These are phyloP conservation scores for Colletotrichum australisinense DNA, from an alignment of 2,329 filamentous ascomycete genomes.

Conservation along the genomic window DNA sequence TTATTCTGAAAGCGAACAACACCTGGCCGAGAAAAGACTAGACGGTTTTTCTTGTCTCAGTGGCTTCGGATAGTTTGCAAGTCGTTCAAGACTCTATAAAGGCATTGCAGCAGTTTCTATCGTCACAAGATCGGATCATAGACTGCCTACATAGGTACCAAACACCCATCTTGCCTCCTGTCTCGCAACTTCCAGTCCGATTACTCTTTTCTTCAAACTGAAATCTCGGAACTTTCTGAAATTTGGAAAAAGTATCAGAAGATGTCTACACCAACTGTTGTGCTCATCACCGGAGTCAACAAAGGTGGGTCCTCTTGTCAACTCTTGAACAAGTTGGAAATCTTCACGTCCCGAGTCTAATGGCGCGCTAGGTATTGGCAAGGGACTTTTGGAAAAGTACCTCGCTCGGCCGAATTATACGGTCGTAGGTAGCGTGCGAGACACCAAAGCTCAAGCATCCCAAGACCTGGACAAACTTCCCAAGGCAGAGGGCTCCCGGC, in stretches of 20 bases:
- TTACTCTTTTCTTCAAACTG: background rate
- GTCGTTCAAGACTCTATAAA: background rate
- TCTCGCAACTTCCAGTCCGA: background rate
- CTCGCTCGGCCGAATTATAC: conserved; percentile 49
- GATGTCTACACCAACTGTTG: conserved; percentile 17
- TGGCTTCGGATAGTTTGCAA: background rate
- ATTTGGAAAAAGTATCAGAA: background rate
- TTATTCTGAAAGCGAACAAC: background rate
- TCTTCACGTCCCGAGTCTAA: background rate
- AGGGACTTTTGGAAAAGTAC: conserved; percentile 38
- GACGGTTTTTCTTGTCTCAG: background rate
- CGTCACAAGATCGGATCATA: background rate
- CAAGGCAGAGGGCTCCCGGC: conserved; percentile 41
- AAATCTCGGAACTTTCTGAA: background rate
- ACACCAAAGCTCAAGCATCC: conserved; percentile 39
- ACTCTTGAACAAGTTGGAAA: background rate
- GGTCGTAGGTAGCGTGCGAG: conserved; percentile 50
- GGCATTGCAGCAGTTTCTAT: background rate
- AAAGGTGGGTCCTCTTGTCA: conserved; percentile 38
- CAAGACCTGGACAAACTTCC: conserved; percentile 41
- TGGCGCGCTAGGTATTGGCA: conserved; percentile 20
- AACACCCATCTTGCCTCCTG: background rate
- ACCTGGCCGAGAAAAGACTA: background rate
- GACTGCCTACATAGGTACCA: too few relatives aligned
- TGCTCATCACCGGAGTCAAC: conserved; percentile 47